A percentile compares a stretch with the other conserved stretches of the same genome.
Conservation (phyloP, 1,284 basidiomycete genomes). For the Cryptococcus amylolentus region DNA sequence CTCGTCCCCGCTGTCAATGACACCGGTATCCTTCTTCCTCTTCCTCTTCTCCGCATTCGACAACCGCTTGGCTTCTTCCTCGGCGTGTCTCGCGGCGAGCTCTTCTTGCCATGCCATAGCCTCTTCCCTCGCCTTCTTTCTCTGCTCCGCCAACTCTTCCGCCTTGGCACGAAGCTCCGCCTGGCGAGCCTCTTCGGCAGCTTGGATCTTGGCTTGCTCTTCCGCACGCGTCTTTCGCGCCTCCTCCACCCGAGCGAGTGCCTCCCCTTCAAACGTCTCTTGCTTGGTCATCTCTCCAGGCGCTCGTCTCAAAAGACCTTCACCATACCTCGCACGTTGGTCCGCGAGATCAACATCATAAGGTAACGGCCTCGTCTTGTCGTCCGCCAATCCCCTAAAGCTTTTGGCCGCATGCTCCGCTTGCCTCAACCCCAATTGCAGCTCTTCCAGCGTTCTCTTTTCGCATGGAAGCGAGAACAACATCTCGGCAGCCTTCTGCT, state of each 20-base stretch:
- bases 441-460: conserved; percentile 73
- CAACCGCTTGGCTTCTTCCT: conserved; percentile 48
- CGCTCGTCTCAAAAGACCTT: conserved; percentile 71
- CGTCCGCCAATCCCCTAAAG: conserved; percentile 74
- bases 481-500: conserved; percentile 89
- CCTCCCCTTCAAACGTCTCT: conserved; percentile 67
- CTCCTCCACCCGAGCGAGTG: conserved; percentile 67
- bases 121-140: conserved; percentile 70
- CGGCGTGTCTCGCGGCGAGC: conserved; percentile 40
- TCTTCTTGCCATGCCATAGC: conserved; percentile 58
- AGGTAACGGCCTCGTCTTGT: conserved; percentile 66
- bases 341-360: conserved; percentile 83
- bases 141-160: conserved; percentile 68
- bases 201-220: conserved; percentile 46
- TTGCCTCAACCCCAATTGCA: conserved; percentile 71
- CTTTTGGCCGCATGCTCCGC: conserved; percentile 83
- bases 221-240: conserved; percentile 56
- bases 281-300: conserved; percentile 74
- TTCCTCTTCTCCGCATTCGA: conserved; percentile 36
- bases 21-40: conserved; percentile 41
- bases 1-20: conserved; percentile 30
- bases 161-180: conserved; percentile 57
- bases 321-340: conserved; percentile 81
- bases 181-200: conserved; percentile 37
- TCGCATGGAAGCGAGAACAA: conserved; percentile 67